Evolutionary conservation across 1,284 basidiomycete species (phyloP).

Genomic region (Ustilago bromivora): DNA sequence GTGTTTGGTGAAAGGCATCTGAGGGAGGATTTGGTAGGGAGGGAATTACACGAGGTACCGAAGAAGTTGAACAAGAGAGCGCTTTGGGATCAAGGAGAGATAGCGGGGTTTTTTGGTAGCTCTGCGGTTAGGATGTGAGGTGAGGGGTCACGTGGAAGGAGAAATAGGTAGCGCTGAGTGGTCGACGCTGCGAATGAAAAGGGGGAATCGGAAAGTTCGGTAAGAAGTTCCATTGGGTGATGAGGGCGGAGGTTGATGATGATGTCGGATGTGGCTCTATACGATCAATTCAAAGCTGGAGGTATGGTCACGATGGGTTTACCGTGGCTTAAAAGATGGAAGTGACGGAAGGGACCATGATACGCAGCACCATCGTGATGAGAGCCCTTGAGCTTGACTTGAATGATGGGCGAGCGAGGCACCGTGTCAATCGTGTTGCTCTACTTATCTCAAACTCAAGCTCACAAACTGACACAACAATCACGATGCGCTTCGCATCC

Average conservation of each 20-base stretch:
- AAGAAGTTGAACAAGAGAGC: background rate
- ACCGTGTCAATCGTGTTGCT: too few relatives aligned
- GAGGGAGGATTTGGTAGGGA: background rate
- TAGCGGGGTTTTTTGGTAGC: background rate
- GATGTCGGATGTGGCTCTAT: background rate
- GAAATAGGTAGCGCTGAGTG: too few relatives aligned
- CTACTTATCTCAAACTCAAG: too few relatives aligned
- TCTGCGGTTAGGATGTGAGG: background rate
- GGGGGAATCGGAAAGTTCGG: too few relatives aligned
- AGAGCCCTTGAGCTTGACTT: too few relatives aligned
- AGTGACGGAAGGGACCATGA: background rate
- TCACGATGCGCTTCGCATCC: background rate
- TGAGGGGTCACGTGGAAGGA: background rate
- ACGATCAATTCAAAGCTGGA: background rate
- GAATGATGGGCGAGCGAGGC: too few relatives aligned
- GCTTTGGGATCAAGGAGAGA: background rate
- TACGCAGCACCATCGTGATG: background rate
- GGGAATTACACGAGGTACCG: background rate
- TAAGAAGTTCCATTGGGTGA: too few relatives aligned
- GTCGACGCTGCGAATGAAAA: too few relatives aligned
- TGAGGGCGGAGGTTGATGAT: too few relatives aligned
- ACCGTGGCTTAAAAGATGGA: background rate
- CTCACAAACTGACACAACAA: too few relatives aligned
- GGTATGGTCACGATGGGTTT: background rate
- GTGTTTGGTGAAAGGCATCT: constrained; percentile 20